phyloP scores from a whole-genome alignment of 306 rosid species.

The Sicyos edulis region DNA sequence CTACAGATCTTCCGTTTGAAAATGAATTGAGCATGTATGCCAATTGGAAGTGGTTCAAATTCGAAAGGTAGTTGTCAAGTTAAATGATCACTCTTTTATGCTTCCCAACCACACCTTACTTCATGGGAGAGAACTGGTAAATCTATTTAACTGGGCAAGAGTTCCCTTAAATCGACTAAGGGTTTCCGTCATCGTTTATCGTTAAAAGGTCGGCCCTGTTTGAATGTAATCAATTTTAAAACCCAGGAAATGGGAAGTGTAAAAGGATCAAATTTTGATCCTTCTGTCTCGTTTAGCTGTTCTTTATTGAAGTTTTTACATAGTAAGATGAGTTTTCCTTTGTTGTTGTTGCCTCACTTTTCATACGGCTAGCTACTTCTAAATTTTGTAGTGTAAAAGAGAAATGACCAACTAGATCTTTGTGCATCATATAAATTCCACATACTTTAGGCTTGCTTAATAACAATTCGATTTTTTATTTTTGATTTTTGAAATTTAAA shows the following conservation, averaged over 20 bases:
- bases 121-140: neutral
- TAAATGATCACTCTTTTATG: neutral
- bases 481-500: no score
- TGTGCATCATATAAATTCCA: neutral
- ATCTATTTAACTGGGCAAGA: neutral
- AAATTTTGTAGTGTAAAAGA: neutral
- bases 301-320: neutral
- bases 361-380: neutral
- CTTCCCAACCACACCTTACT: neutral
- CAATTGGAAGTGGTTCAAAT: slow-evolving; percentile 87
- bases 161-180: neutral
- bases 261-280: slow-evolving; percentile 4
- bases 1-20: slow-evolving; percentile 42
- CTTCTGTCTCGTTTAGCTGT: neutral
- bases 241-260: slow-evolving; percentile 5
- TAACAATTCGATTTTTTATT: no score
- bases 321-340: neutral
- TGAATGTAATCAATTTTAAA: neutral
- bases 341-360: neutral
- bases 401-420: neutral
- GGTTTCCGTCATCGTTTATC: neutral
- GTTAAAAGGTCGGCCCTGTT: neutral
- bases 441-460: no score
- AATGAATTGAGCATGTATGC: slow-evolving; percentile 62
- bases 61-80: slow-evolving; percentile 36